phyloP scores from a whole-genome alignment of 2,329 filamentous ascomycete species.

The Ophiostoma himal-ulmi region DNA sequence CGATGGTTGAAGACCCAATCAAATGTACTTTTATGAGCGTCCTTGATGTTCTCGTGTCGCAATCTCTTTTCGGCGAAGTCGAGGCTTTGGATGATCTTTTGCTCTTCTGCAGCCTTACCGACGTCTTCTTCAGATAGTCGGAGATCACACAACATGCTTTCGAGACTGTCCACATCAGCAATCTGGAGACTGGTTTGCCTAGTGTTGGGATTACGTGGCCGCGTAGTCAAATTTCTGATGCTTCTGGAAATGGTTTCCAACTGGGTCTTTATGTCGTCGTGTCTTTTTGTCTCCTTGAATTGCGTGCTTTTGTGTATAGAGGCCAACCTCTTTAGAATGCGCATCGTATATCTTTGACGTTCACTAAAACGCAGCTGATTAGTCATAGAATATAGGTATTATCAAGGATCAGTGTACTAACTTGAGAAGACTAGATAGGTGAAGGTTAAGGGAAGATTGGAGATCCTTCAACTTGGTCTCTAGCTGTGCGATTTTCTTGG shows the following conservation, averaged over 20 bases:
- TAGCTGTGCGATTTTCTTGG: neutral
- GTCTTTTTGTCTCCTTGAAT: neutral
- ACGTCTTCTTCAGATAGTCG: neutral
- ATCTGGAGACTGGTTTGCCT: neutral
- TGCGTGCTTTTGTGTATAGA: neutral
- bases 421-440: neutral
- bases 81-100: neutral
- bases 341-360: neutral
- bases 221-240: neutral
- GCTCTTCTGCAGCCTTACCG: neutral
- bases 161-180: neutral
- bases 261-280: neutral
- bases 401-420: neutral
- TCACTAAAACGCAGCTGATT: neutral
- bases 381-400: neutral
- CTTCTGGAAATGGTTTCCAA: neutral
- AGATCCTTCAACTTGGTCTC: neutral
- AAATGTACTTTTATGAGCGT: constrained; percentile 16
- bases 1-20: constrained; percentile 15
- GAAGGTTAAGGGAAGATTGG: neutral
- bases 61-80: neutral
- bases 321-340: neutral
- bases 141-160: neutral
- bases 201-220: neutral
- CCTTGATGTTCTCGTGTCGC: constrained; percentile 13